phyloP scores from a whole-genome alignment of 768 basidiomycete species.

The Leccinum fibrillosum region DNA sequence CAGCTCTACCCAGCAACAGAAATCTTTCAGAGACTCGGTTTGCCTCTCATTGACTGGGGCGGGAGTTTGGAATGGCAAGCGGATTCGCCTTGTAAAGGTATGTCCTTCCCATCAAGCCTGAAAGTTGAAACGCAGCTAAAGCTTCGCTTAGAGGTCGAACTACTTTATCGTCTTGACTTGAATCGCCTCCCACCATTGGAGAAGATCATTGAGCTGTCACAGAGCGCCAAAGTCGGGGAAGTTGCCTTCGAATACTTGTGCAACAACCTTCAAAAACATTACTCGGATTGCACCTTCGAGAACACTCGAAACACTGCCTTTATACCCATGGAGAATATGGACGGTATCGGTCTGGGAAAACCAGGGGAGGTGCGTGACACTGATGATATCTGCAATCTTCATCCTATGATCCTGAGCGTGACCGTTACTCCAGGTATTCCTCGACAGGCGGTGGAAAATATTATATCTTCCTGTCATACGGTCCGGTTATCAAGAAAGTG shows the following conservation, averaged over 20 bases:
- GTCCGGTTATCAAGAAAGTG: conserved; percentile 43
- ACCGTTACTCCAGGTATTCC: conserved; percentile 2
- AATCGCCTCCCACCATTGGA: conserved; percentile 50
- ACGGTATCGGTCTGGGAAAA: neutral
- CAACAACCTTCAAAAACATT: conserved; percentile 27
- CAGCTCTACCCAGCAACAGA: conserved; percentile 83
- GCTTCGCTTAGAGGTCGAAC: neutral
- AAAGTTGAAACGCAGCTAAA: neutral
- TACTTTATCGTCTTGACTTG: neutral
- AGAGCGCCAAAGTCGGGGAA: conserved; percentile 44
- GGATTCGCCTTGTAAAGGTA: neutral
- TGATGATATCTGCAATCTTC: rapidly evolving
- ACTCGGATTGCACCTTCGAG: conserved; percentile 47
- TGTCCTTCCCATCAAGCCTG: neutral
- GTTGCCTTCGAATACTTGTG: conserved; percentile 75
- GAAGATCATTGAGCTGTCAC: conserved; percentile 58
- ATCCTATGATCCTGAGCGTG: neutral
- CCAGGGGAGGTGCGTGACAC: neutral
- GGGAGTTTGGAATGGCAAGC: conserved; percentile 59
- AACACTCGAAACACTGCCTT: neutral
- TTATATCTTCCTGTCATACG: conserved; percentile 66
- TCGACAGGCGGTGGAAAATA: conserved; percentile 36
- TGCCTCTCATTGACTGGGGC: conserved; percentile 87
- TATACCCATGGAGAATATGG: neutral
- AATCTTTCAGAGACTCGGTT: conserved; percentile 57